A percentile compares a stretch with the other conserved stretches of the same genome.
Conservation (phyloP, 129 eudicot genomes). For the Centaurea solstitialis region DNA sequence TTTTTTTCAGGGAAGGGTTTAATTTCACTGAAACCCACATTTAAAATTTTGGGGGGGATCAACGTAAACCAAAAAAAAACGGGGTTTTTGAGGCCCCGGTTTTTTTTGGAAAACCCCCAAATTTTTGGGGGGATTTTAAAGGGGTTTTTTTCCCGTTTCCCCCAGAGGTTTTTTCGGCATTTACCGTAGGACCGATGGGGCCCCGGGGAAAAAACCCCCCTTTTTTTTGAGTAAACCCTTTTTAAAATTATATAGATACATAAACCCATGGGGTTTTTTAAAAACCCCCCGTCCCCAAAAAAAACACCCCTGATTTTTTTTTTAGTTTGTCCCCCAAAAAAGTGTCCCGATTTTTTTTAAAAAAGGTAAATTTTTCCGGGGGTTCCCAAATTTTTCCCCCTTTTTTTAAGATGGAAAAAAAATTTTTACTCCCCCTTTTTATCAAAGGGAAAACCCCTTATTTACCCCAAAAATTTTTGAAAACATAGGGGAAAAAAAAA, state of each 20-base stretch:
- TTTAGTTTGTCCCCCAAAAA: not conserved
- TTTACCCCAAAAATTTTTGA: not conserved
- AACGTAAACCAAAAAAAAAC: too few relatives aligned
- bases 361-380: too few relatives aligned
- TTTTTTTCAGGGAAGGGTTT: too few relatives aligned
- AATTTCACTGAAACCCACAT: too few relatives aligned
- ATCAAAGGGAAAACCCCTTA: not conserved
- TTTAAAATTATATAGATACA: not conserved
- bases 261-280: not conserved
- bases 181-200: too few relatives aligned
- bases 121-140: too few relatives aligned
- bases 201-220: too few relatives aligned
- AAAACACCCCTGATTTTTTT: not conserved
- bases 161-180: too few relatives aligned
- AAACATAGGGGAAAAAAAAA: not conserved
- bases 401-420: not conserved
- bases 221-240: conserved; percentile 90
- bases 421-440: not conserved
- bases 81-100: too few relatives aligned
- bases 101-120: too few relatives aligned
- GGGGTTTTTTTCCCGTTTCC: too few relatives aligned
- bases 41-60: too few relatives aligned
- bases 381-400: not conserved
- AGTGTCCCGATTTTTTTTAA: not conserved
- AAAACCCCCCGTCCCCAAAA: not conserved